Conservation (phyloP, 768 basidiomycete genomes). For the Lyophyllum shimeji region DNA sequence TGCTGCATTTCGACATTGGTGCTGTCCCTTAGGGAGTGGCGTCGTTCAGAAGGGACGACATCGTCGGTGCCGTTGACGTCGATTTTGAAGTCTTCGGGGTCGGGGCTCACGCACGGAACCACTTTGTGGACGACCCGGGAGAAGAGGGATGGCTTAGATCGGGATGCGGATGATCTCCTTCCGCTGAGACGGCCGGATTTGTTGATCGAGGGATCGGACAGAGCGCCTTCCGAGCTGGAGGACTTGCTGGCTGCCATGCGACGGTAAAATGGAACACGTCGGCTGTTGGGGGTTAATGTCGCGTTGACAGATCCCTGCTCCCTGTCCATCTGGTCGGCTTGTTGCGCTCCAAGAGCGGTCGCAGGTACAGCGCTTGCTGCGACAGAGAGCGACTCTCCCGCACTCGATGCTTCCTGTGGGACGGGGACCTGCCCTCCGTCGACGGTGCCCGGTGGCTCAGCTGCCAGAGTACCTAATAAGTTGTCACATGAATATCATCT, state of each 20-base stretch:
- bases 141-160: constrained; percentile 26
- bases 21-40: constrained; percentile 5
- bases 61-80: constrained; percentile 18
- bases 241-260: constrained; percentile 37
- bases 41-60: constrained; percentile 5
- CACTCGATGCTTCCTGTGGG: constrained; percentile 10
- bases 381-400: constrained; percentile 13
- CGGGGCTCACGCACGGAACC: constrained; percentile 34
- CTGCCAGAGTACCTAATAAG: constrained; percentile 19
- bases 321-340: constrained; percentile 29
- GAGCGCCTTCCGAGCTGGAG: constrained; percentile 31
- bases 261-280: constrained; percentile 44
- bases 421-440: constrained; percentile 22
- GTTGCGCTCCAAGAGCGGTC: constrained; percentile 16
- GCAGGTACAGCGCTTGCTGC: constrained; percentile 15
- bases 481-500: constrained; percentile 4
- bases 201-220: constrained; percentile 29
- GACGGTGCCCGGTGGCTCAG: constrained; percentile 15
- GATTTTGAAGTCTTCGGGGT: constrained; percentile 14
- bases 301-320: constrained; percentile 42
- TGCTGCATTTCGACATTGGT: constrained; percentile 18
- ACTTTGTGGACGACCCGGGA: constrained; percentile 33
- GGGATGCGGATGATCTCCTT: constrained; percentile 9
- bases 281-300: constrained; percentile 34
- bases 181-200: constrained; percentile 21